These are phyloP conservation scores for Oryza longistaminata DNA, from an alignment of 176 grass and related monocot species.

Conservation along the genomic window DNA sequence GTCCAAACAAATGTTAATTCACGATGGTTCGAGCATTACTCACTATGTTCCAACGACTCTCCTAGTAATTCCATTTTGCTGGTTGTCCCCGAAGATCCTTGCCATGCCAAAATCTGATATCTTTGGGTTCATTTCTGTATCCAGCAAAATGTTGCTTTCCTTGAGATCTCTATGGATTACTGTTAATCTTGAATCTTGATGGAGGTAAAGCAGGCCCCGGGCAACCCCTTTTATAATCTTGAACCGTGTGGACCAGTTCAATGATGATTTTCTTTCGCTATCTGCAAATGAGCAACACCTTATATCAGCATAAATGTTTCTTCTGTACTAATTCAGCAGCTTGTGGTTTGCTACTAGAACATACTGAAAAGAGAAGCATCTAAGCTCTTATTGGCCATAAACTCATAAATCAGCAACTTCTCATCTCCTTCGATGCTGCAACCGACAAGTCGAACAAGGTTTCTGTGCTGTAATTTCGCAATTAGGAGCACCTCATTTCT, in stretches of 20 bases:
- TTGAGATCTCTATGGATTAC: conserved; percentile 59
- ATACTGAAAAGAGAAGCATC: conserved; percentile 39
- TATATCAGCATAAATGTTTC: background rate
- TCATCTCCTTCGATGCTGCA: conserved; percentile 43
- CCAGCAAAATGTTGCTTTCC: conserved; percentile 47
- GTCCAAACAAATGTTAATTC: background rate
- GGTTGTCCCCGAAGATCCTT: conserved; percentile 44
- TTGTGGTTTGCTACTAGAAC: background rate
- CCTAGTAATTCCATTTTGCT: conserved; percentile 38
- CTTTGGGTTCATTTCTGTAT: conserved; percentile 47
- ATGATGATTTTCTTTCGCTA: background rate
- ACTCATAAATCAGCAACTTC: conserved; percentile 49
- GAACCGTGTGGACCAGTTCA: conserved; percentile 46
- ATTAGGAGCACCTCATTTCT: conserved; percentile 40
- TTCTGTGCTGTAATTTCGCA: conserved; percentile 43
- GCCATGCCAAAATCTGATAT: conserved; percentile 67
- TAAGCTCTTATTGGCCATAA: conserved; percentile 34
- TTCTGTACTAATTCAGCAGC: too few species aligned
- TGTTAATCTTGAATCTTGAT: conserved; percentile 54
- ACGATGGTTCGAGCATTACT: background rate
- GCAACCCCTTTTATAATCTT: conserved; percentile 47
- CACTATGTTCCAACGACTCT: conserved; percentile 56
- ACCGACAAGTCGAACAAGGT: conserved; percentile 41
- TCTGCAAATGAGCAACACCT: background rate
- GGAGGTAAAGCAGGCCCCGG: conserved; percentile 48